Conservation (phyloP, 345 rosid genomes). For the Eucalyptus dawsonii region DNA sequence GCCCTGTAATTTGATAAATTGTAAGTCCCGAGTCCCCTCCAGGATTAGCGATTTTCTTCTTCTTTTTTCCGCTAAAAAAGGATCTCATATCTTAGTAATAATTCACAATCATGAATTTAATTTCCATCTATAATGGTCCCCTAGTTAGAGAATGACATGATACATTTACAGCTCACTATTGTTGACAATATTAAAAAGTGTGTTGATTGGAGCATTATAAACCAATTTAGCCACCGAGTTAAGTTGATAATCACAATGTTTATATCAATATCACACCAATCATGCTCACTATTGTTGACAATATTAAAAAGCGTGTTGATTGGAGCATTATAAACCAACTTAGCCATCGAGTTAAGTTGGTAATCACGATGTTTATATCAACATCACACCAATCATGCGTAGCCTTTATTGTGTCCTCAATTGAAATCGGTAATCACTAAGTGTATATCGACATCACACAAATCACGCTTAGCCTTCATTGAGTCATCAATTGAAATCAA, state of each 20-base stretch:
- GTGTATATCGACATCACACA: neutral
- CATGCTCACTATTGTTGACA: neutral
- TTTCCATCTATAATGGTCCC: neutral
- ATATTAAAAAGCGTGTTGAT: neutral
- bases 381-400: neutral
- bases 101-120: neutral
- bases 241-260: neutral
- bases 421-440: neutral
- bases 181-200: neutral
- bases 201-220: neutral
- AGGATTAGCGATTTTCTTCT: neutral
- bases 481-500: too few species aligned
- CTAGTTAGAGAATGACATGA: neutral
- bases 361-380: neutral
- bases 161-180: neutral
- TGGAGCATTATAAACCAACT: neutral
- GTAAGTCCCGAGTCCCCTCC: neutral
- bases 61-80: neutral
- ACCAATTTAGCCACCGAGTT: fast-evolving
- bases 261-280: too few species aligned
- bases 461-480: too few species aligned
- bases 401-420: neutral
- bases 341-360: fast-evolving
- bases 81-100: neutral
- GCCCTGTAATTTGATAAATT: neutral